phyloP scores from a whole-genome alignment of 2,329 filamentous ascomycete genomes.

The Chrysoporthe austroafricana region DNA sequence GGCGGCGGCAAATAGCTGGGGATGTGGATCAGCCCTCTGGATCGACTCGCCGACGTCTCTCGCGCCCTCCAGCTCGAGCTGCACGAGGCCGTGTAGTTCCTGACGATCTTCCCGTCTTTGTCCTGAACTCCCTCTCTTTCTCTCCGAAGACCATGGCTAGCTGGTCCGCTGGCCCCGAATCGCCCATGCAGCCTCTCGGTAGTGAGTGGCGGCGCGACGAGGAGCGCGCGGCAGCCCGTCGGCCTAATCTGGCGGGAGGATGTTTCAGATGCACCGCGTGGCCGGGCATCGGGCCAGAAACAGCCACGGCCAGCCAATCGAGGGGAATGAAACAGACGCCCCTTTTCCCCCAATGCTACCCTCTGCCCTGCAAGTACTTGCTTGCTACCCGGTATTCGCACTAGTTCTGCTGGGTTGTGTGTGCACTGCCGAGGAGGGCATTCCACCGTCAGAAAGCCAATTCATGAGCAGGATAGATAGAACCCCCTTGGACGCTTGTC shows the following conservation, averaged over 20 bases:
- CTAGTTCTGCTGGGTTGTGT: too few species aligned
- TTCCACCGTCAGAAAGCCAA: too few species aligned
- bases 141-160: background rate
- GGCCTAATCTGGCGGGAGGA: constrained; percentile 14
- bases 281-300: background rate
- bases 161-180: background rate
- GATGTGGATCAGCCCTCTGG: background rate
- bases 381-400: too few species aligned
- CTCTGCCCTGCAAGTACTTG: background rate
- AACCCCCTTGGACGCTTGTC: background rate
- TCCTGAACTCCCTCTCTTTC: background rate
- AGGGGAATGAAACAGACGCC: constrained; percentile 3
- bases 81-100: background rate
- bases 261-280: constrained; percentile 26
- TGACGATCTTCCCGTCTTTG: background rate
- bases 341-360: constrained; percentile 4
- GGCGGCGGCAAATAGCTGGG: background rate
- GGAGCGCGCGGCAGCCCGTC: constrained; percentile 6
- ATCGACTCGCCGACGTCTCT: background rate
- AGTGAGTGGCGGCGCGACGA: constrained; percentile 1
- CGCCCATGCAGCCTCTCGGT: background rate
- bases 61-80: background rate
- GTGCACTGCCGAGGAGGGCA: too few species aligned
- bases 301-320: constrained; percentile 18
- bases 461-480: too few species aligned